These are phyloP conservation scores for Scopulariopsis brevicaulis DNA, from an alignment of 2,329 filamentous ascomycete genomes.

Conservation along the genomic window DNA sequence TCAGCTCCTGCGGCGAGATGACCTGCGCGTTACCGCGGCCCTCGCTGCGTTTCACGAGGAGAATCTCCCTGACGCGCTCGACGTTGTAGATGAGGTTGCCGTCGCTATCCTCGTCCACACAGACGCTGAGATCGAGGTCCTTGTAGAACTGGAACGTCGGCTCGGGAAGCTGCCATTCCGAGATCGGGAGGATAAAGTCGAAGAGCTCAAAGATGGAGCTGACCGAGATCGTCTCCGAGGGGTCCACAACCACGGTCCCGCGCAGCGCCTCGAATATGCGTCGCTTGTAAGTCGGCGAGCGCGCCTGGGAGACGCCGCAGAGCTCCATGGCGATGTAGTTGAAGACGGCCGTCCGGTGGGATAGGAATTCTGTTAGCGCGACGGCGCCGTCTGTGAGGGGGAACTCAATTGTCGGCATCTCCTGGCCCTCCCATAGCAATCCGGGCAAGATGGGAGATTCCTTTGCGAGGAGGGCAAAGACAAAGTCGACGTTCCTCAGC, in stretches of 20 bases:
- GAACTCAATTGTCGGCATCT: conserved; percentile 52
- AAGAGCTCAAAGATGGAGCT: conserved; percentile 84
- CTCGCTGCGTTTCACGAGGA: conserved; percentile 59
- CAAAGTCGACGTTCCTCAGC: conserved; percentile 66
- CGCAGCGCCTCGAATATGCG: conserved; percentile 64
- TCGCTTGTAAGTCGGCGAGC: conserved; percentile 58
- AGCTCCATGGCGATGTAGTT: conserved; percentile 83
- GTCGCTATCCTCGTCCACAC: conserved; percentile 45
- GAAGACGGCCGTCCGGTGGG: conserved; percentile 63
- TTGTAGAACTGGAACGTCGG: conserved; percentile 49
- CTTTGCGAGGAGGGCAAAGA: conserved; percentile 64
- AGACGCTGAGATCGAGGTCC: conserved; percentile 57
- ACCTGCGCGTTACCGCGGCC: conserved; percentile 36
- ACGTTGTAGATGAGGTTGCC: conserved; percentile 53
- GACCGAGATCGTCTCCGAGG: conserved; percentile 54
- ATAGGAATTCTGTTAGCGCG: conserved; percentile 67
- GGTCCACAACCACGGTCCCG: conserved; percentile 58
- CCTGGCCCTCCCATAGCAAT: conserved; percentile 62
- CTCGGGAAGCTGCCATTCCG: conserved; percentile 35
- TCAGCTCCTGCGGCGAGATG: conserved; percentile 35
- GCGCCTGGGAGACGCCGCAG: conserved; percentile 60
- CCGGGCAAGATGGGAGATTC: conserved; percentile 60
- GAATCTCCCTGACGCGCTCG: conserved; percentile 59
- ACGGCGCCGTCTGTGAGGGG: conserved; percentile 55
- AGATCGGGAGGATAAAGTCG: conserved; percentile 61